Percentiles rank a stretch among this genome's conserved stretches.
Conservation (phyloP, 371 early-diverging fungal genomes). For the Lichtheimia ornata region DNA sequence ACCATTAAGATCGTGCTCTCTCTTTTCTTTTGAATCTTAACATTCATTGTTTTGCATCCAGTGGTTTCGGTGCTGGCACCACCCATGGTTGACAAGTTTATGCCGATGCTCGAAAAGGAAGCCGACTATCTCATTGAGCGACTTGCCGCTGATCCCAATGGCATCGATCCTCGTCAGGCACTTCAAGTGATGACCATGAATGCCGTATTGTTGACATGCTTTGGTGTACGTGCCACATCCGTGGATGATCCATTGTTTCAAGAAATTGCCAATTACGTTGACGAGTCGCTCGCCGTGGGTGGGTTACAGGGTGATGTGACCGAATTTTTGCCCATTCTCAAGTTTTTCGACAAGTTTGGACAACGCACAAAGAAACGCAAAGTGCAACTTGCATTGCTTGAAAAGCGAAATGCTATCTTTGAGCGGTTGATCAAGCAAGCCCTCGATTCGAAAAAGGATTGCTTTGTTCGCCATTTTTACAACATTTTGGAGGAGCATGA, state of each 20-base stretch:
- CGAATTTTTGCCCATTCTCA: constrained; percentile 15
- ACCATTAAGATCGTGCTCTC: too few species aligned
- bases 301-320: constrained; percentile 11
- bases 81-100: neutral
- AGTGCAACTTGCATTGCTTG: neutral
- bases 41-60: too few species aligned
- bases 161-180: constrained; percentile 4
- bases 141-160: neutral
- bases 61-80: too few species aligned
- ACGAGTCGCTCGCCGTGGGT: constrained; percentile 1
- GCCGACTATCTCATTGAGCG: constrained; percentile 9
- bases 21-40: too few species aligned
- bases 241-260: constrained; percentile 16
- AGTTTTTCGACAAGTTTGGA: constrained; percentile 6
- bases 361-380: neutral
- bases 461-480: constrained; percentile 14
- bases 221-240: constrained; percentile 9
- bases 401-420: constrained; percentile 6
- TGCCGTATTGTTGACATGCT: constrained; percentile 8
- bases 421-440: constrained; percentile 8
- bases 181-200: constrained; percentile 12
- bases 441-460: constrained; percentile 7
- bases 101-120: constrained; percentile 9
- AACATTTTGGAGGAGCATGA: constrained; percentile 16
- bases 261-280: constrained; percentile 9